Evolutionary conservation across 441 rosid genomes (phyloP).

Genomic region (Adansonia madagascariensis): DNA sequence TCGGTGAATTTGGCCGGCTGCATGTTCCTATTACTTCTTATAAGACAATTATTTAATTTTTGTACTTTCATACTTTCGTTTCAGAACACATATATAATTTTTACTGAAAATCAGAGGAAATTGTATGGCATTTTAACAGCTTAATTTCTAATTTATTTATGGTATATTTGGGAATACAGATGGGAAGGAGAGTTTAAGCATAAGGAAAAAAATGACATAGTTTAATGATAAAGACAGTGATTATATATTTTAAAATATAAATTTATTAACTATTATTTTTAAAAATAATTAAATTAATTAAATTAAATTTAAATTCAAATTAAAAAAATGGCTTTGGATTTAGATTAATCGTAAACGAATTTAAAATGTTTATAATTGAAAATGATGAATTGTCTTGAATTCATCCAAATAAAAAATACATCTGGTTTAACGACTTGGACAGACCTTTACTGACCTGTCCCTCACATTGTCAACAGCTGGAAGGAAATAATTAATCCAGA

Average conservation of each 20-base stretch:
- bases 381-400: background rate
- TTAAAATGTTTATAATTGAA: no score
- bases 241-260: no score
- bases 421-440: background rate
- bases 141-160: no score
- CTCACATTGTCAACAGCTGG: background rate
- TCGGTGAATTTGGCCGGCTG: constrained; percentile 1
- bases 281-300: no score
- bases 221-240: no score
- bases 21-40: background rate
- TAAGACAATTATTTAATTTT: constrained; percentile 2
- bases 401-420: background rate
- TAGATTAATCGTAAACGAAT: no score
- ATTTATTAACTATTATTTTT: no score
- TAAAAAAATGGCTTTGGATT: background rate
- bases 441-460: background rate
- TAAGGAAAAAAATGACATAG: no score
- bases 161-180: no score
- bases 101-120: background rate
- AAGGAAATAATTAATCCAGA: background rate
- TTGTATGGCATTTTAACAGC: background rate
- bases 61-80: background rate
- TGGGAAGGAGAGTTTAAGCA: background rate
- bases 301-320: no score
- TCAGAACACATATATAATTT: background rate